phyloP scores from a whole-genome alignment of 768 basidiomycete genomes.

The Boletus vermiculosoides region DNA sequence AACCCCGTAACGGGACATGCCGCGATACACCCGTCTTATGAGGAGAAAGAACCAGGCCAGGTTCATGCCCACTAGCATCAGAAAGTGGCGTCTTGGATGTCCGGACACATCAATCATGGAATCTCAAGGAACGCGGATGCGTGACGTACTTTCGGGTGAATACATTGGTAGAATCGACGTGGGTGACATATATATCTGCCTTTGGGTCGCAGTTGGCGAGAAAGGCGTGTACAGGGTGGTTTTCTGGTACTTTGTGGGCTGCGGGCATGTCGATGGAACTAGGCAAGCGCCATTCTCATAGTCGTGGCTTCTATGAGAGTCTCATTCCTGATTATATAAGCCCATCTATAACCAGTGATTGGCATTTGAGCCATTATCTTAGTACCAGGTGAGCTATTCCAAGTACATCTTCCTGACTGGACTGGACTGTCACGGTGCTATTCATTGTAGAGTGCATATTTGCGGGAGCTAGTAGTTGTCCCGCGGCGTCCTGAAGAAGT shows the following conservation, averaged over 20 bases:
- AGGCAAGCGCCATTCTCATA: slow-evolving; percentile 3
- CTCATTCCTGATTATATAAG: slow-evolving; percentile 21
- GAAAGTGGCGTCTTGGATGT: slow-evolving; percentile 24
- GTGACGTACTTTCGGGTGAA: slow-evolving; percentile 26
- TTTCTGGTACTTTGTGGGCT: slow-evolving; percentile 23
- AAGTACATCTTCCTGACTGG: too few species aligned
- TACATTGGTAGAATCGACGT: slow-evolving; percentile 22
- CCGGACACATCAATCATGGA: slow-evolving; percentile 11
- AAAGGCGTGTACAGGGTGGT: slow-evolving; percentile 26
- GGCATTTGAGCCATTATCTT: too few species aligned
- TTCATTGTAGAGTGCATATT: too few species aligned
- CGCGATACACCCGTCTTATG: slow-evolving; percentile 20
- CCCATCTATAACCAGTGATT: too few species aligned
- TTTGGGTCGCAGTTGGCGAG: slow-evolving; percentile 16
- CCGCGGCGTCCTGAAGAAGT: too few species aligned
- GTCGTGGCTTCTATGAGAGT: background rate
- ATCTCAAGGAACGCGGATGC: background rate
- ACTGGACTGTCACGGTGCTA: too few species aligned
- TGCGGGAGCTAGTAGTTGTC: too few species aligned
- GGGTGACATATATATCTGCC: slow-evolving; percentile 32
- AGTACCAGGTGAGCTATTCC: too few species aligned
- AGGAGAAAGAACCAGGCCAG: slow-evolving; percentile 25
- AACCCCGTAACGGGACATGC: slow-evolving; percentile 30
- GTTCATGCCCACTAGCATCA: slow-evolving; percentile 28
- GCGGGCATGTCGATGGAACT: slow-evolving; percentile 24